Evolutionary conservation across 1,284 basidiomycete species (phyloP), one percentile per base, ranked within the genome.

Genomic region (Ceratobasidium theobromae): DNA sequence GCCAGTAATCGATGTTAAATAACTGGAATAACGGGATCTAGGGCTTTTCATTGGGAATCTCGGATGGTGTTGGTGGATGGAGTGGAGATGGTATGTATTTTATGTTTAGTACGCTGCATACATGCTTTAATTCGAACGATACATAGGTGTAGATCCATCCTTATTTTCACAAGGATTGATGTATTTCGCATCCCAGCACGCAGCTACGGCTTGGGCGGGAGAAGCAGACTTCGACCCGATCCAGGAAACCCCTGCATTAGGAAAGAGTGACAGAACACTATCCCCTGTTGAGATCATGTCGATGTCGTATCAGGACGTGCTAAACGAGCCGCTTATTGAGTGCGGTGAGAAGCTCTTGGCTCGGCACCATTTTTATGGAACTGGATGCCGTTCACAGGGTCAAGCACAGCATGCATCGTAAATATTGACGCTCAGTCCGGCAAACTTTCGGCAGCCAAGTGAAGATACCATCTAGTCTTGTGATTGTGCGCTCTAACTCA

Each of bases 381-480:
- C 18, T 33, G 33, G 43, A 9, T 65, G 2, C n/a, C 23, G 38
- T 25, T 21, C 38, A 35, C 70, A 92, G 92, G 93, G 54, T 92
- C 91, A 16, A 93, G 92, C 72, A 95, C 93, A 0, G 92, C 91
- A 14, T 93, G 90, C 73, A 76, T 95, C 32, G 74, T 93, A 28
- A 89, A 84, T 43, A 75, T 95, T 41, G 92, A 95, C 72, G 81
- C 88, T 0, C 82, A 85, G 12, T 87, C 86, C 0, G 93, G 93
- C 21, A 70, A 86, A 45, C 78, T 95, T 54, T 85, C 86, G 40
- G 86, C 90, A 21, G 91, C 91, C 66, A 95, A 94, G 88, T 90
- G 74, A 38, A 70, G 85, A 77, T 25, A 33, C 33, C 55, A 46
- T 16, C 48, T 32, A 21, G 16, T 18, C 25, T 58, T 30, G 3